Conservation (phyloP, 306 rosid species). For the Gynostemma pentaphyllum region DNA sequence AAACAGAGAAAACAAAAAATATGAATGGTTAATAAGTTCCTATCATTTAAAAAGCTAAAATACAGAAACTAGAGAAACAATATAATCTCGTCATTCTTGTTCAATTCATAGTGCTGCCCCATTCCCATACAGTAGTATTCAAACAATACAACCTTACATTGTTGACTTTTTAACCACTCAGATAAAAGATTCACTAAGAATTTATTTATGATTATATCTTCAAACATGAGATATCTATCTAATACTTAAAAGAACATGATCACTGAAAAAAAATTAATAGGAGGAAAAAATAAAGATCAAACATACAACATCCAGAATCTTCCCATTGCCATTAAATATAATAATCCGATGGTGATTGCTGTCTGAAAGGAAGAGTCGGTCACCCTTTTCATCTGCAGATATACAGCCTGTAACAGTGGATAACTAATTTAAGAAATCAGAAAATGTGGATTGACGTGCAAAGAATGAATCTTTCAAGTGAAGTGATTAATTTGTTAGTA, state of each 20-base stretch:
- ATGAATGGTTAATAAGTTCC: too few relatives aligned
- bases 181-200: too few relatives aligned
- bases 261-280: not conserved
- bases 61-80: too few relatives aligned
- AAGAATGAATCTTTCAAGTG: not conserved
- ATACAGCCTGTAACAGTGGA: constrained; percentile 52
- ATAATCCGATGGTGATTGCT: constrained; percentile 85
- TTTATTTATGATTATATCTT: not conserved
- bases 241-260: not conserved
- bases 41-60: too few relatives aligned
- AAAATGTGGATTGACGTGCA: not conserved
- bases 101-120: too few relatives aligned
- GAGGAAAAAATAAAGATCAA: constrained; percentile 4
- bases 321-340: constrained; percentile 49
- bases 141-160: not conserved
- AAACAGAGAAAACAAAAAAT: not conserved
- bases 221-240: not conserved
- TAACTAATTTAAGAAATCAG: not conserved
- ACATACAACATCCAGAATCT: constrained; percentile 75
- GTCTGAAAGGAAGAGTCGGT: constrained; percentile 75
- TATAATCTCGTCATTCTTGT: not conserved
- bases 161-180: not conserved
- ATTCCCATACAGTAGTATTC: too few relatives aligned
- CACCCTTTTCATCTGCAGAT: constrained; percentile 58
- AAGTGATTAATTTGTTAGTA: not conserved